Conservation (phyloP, 2,329 filamentous ascomycete species). For the Penicillium brevicompactum region DNA sequence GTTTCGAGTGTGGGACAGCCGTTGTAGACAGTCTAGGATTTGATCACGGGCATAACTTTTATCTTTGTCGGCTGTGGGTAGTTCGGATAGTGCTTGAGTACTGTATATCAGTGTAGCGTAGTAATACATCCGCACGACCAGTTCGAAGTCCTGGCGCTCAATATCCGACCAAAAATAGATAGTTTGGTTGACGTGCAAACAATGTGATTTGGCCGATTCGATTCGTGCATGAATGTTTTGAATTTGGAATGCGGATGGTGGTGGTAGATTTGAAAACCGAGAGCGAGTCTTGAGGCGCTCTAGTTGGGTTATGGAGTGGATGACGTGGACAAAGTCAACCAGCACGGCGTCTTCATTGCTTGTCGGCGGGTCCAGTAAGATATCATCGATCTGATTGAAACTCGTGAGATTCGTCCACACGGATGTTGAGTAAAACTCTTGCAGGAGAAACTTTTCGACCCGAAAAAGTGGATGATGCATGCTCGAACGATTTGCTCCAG, state of each 20-base stretch:
- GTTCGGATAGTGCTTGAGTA: background rate
- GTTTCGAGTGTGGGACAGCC: background rate
- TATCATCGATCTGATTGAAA: background rate
- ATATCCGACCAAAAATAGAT: constrained; percentile 12
- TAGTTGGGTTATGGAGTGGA: background rate
- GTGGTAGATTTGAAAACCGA: background rate
- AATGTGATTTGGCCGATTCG: background rate
- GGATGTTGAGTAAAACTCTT: background rate
- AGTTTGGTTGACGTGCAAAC: background rate
- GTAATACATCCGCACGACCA: constrained; percentile 21
- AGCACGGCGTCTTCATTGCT: background rate
- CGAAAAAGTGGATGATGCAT: background rate
- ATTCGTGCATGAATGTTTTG: background rate
- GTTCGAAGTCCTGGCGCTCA: constrained; percentile 13
- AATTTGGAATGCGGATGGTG: background rate
- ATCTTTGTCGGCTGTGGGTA: background rate
- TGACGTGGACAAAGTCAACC: background rate
- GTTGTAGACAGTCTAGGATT: background rate
- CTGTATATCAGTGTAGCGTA: constrained; percentile 24
- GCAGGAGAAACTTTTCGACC: background rate
- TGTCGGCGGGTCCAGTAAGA: background rate
- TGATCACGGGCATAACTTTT: background rate
- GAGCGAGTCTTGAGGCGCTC: background rate
- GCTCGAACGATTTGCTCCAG: background rate
- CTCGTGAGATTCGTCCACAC: background rate